Percentiles rank a stretch among this genome's conserved stretches.
Conservation (phyloP, 371 early-diverging fungal genomes). For the Quaeritorhiza haematococci region DNA sequence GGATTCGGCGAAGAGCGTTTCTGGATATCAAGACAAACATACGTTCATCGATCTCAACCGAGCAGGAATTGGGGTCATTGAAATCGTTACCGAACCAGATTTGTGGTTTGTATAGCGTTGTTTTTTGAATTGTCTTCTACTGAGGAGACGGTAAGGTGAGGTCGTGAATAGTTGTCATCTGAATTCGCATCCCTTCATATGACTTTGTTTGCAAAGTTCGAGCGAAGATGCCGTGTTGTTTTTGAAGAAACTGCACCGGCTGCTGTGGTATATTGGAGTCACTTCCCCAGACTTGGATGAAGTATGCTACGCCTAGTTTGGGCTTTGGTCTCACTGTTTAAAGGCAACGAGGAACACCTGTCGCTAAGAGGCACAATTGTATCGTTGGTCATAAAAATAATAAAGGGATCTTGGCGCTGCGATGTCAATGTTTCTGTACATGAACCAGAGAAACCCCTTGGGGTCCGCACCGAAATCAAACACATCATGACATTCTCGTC, state of each 20-base stretch:
- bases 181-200: not conserved
- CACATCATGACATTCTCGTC: conserved; percentile 79
- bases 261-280: conserved; percentile 66
- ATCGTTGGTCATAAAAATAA: not conserved
- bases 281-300: conserved; percentile 83
- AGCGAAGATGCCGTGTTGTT: conserved; percentile 70
- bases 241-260: conserved; percentile 68
- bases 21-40: conserved; percentile 51
- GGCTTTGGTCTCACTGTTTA: too few species aligned
- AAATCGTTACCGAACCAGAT: conserved; percentile 88
- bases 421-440: conserved; percentile 91
- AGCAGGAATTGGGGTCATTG: conserved; percentile 81
- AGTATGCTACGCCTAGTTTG: conserved; percentile 41
- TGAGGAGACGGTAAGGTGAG: not conserved
- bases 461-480: conserved; percentile 80
- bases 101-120: conserved; percentile 37
- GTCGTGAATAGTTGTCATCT: not conserved
- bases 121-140: too few species aligned
- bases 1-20: conserved; percentile 84
- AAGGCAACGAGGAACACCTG: too few species aligned
- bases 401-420: conserved; percentile 77
- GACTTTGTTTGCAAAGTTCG: too few species aligned
- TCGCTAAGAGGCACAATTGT: not conserved
- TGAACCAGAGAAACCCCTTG: conserved; percentile 56
- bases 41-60: conserved; percentile 81